These are phyloP conservation scores for Striga hermonthica DNA, from an alignment of 305 asterid species.

Conservation along the genomic window DNA sequence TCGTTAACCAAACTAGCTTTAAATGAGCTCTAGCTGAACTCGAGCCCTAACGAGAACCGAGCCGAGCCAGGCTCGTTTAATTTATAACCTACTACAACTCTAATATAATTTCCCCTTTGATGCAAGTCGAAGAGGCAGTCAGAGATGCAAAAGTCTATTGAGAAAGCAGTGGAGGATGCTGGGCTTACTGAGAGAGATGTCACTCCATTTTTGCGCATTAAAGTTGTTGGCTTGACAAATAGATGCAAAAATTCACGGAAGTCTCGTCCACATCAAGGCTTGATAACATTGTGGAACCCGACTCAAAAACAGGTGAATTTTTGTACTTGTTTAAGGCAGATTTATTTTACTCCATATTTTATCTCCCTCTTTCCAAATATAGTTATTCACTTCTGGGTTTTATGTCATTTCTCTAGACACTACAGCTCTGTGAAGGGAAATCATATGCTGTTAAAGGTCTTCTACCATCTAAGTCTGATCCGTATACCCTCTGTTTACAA, in stretches of 20 bases:
- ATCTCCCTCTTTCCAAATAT: constrained; percentile 5
- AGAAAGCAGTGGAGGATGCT: constrained; percentile 74
- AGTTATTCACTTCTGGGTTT: constrained; percentile 15
- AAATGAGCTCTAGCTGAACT: too few relatives aligned
- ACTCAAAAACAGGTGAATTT: constrained; percentile 73
- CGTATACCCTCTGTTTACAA: constrained; percentile 72
- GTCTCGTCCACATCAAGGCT: constrained; percentile 47
- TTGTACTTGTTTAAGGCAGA: constrained; percentile 8
- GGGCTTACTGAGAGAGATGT: constrained; percentile 76
- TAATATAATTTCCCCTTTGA: constrained; percentile 26
- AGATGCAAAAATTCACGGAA: constrained; percentile 39
- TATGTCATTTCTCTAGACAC: constrained; percentile 43
- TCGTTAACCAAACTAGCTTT: too few relatives aligned
- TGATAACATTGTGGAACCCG: constrained; percentile 90
- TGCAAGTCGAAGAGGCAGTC: constrained; percentile 61
- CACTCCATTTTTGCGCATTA: constrained; percentile 78
- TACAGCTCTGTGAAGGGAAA: constrained; percentile 73
- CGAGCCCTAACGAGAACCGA: too few relatives aligned
- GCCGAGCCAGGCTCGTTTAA: too few relatives aligned
- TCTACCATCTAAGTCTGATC: constrained; percentile 66
- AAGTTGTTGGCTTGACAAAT: constrained; percentile 74
- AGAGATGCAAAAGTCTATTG: constrained; percentile 60
- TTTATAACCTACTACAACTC: constrained; percentile 16
- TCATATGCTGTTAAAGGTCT: constrained; percentile 77
- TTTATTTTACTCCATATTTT: constrained; percentile 12